Evolutionary conservation across 768 basidiomycete species (phyloP).

Genomic region (Tulasnella sp.): DNA sequence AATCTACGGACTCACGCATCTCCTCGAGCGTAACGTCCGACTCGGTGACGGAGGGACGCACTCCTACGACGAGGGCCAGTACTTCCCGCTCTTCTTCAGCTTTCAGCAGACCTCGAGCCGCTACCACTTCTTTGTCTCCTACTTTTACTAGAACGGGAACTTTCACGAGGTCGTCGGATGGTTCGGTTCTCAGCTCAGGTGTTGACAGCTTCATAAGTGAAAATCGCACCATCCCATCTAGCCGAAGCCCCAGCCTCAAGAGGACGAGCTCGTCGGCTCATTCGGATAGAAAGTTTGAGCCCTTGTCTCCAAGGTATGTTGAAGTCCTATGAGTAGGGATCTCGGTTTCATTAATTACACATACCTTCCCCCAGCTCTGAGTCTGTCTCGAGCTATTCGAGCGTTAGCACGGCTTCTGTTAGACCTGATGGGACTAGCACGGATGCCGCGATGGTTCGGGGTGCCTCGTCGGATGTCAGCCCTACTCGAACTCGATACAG

Average conservation of each 20-base stretch:
- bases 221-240: constrained; percentile 66
- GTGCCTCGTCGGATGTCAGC: constrained; percentile 19
- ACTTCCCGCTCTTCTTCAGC: not conserved
- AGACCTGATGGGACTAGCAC: constrained; percentile 26
- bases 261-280: constrained; percentile 76
- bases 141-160: constrained; percentile 10
- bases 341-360: not conserved
- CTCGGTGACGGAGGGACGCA: not conserved
- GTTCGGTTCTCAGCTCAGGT: constrained; percentile 1
- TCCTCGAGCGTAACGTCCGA: not conserved
- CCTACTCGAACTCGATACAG: not conserved
- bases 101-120: not conserved
- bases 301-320: not conserved
- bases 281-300: constrained; percentile 62
- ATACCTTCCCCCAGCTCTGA: not conserved
- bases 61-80: not conserved
- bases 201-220: constrained; percentile 12
- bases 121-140: constrained; percentile 25
- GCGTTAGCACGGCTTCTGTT: constrained; percentile 29
- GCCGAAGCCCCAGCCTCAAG: constrained; percentile 59
- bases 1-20: not conserved
- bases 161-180: not conserved
- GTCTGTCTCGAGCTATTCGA: not conserved
- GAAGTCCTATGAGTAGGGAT: not conserved
- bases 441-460: constrained; percentile 24